Percentiles rank a stretch among this genome's conserved stretches.
Evolutionary conservation across 768 basidiomycete species (phyloP).

Genomic region (Termitomyces sp.): DNA sequence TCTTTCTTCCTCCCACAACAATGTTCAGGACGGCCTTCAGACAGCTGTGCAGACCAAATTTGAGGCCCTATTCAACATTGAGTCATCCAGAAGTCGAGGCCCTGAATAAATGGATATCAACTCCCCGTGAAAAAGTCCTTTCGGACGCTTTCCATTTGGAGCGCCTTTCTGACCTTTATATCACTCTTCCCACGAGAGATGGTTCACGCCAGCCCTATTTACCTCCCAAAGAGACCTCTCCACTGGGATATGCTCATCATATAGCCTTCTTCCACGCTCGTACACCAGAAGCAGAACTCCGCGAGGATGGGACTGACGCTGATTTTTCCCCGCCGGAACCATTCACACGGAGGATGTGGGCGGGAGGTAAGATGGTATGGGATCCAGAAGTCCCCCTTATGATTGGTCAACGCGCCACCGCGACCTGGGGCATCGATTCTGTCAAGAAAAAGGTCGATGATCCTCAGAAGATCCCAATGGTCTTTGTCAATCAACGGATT

Average conservation of each 20-base stretch:
- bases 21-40: slow-evolving; percentile 16
- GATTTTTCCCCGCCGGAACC: slow-evolving; percentile 72
- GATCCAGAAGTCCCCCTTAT: slow-evolving; percentile 42
- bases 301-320: slow-evolving; percentile 69
- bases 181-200: slow-evolving; percentile 73
- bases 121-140: slow-evolving; percentile 42
- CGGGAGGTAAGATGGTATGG: slow-evolving; percentile 68
- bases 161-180: slow-evolving; percentile 61
- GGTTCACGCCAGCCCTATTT: slow-evolving; percentile 43
- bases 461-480: slow-evolving; percentile 54
- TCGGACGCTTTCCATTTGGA: slow-evolving; percentile 50
- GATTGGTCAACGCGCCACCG: slow-evolving; percentile 50
- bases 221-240: slow-evolving; percentile 36
- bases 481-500: slow-evolving; percentile 71
- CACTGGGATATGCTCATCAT: slow-evolving; percentile 63
- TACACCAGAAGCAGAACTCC: slow-evolving; percentile 51
- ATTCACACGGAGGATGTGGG: slow-evolving; percentile 82
- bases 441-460: slow-evolving; percentile 63
- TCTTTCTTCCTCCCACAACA: slow-evolving; percentile 4
- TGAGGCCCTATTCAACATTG: slow-evolving; percentile 13
- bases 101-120: slow-evolving; percentile 53
- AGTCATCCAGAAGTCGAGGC: slow-evolving; percentile 19
- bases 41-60: slow-evolving; percentile 10
- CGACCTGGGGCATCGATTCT: slow-evolving; percentile 44
- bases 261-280: slow-evolving; percentile 73